Base-by-base conservation (phyloP, 305 asterid genomes). In the Salvia sclarea region DNA sequence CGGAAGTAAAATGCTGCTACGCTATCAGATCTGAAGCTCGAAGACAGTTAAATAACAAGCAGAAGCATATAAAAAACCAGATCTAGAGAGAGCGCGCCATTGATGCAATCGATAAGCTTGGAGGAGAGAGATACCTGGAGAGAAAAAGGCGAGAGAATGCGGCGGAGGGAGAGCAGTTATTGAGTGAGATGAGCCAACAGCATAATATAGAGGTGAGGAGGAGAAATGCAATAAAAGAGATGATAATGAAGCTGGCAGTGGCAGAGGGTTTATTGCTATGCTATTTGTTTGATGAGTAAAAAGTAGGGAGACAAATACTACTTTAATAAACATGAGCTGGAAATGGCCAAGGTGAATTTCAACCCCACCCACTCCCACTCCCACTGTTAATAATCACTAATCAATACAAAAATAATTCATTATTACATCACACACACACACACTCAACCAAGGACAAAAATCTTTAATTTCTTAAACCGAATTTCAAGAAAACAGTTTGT, bases 241-340 rank as follows among this genome's bases (percentile, higher is more conserved):
- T 24, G 28, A 8, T 10, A 11, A 37, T 11, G 41, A 7, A 6
- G 24, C 38, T 47, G 14, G 12, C 24, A 9, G 17, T 8, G 57
- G 25, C 30, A 38, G 14, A 4, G n/a, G n/a, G n/a, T n/a, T 38
- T 10, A 37, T 6, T 31, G 8, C 25, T 44, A 10, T 31, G 8
- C 25, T 44, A 10, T 25, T 71, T 44, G 63, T 14, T 14, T 53
- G 44, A 12, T 43, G 64, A 63, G 45, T 45, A 10, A 52, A 50
- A 49, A 50, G 16, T 31, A 50, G 68, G 22, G 5, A 20, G 33
- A 47, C 16, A 53, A 25, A 53, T 12, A 68, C 35, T 28, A 70
- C 17, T 69, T 53, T 18, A 53, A 47, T 20, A 35, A 54, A 56
- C 44, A 61, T 61, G 66, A 69, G 72, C 59, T 75, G 75, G 75